These are phyloP conservation scores for Yamadazyma blattariae DNA, from an alignment of 1,139 yeast species.

Conservation along the genomic window DNA sequence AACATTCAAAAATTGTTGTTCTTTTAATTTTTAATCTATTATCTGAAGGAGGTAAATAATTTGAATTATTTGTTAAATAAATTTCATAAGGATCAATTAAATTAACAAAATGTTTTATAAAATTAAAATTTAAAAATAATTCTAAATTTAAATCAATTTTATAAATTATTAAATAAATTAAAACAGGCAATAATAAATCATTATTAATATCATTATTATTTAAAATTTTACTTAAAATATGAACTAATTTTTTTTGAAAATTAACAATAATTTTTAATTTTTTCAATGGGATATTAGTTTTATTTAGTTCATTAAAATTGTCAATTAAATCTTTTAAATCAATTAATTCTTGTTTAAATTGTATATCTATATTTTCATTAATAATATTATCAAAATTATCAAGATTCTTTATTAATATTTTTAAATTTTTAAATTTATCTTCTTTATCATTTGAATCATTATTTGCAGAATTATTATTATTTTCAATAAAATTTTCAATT, in stretches of 20 bases:
- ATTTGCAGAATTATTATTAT: conserved; percentile 13
- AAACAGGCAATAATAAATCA: conserved; percentile 38
- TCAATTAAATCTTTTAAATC: conserved; percentile 11
- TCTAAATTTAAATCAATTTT: conserved; percentile 20
- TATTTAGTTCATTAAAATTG: conserved; percentile 12
- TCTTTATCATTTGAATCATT: too few relatives aligned
- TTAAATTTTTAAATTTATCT: conserved; percentile 17
- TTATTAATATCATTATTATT: conserved; percentile 29
- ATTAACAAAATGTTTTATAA: conserved; percentile 36
- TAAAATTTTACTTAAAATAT: conserved; percentile 18
- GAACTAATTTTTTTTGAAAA: conserved; percentile 32
- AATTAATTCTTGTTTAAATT: conserved; percentile 8
- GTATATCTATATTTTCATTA: neutral
- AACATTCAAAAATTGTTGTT: conserved; percentile 26
- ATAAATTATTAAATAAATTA: conserved; percentile 36
- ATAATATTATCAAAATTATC: neutral
- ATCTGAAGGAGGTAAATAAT: conserved; percentile 5
- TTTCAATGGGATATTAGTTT: conserved; percentile 29
- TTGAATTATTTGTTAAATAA: conserved; percentile 13
- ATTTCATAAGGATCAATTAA: conserved; percentile 29
- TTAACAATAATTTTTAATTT: conserved; percentile 29
- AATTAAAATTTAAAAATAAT: conserved; percentile 35
- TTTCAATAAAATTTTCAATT: conserved; percentile 29
- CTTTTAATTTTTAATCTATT: conserved; percentile 7
- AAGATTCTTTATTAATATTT: conserved; percentile 1